Base-by-base conservation (phyloP, 2,329 filamentous ascomycete genomes). In the Phialocephala sp. region DNA sequence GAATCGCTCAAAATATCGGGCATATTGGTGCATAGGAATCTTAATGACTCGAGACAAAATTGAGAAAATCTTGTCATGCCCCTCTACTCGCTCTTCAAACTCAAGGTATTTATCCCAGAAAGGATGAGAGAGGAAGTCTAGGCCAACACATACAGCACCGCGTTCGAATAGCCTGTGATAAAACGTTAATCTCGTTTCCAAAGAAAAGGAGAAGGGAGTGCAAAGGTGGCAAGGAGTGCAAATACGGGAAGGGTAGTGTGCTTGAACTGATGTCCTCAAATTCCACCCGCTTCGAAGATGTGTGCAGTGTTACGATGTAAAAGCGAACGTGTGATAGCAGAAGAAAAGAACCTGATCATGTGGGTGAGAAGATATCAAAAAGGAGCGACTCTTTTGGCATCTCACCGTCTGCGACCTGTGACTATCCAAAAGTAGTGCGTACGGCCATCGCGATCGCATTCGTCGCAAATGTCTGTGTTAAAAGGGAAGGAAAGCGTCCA, bases 61-160 rank as follows among this genome's bases (percentile, higher is more conserved):
- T 47, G 87, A 88, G 72, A 96, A 97, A 62, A 97, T 92, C 74
- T 89, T 92, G 69, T 96, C 92, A 15, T 90, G 87, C 0, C 91
- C 88, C 74, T 97, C 93, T 68, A 94, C 84, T 1, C 94, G 91
- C 77, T 97, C 94, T 77, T 98, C 95, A 74, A 96, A 98, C 77
- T 98, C 95, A 69, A 99, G 88, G 76, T 97, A 99, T 80, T 97
- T 98, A 79, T 99, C 95, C 95, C 95, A 99, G 81, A 99, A 97
- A 0, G 93, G 93, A 76, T 97, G 93, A 1, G 94, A 91, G 36
- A 97, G 84, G 76, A 97, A 99, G 79, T 99, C 95, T 20, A 98
- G 85, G 18, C 95, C 95, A 47, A 97, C 93, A 73, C 87, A 90
- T 36, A 86, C 85, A 35, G 93, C 91, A 68, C 91, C 95, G 71